Base-by-base conservation (phyloP, 1,284 basidiomycete genomes). In the Ustilago tritici region DNA sequence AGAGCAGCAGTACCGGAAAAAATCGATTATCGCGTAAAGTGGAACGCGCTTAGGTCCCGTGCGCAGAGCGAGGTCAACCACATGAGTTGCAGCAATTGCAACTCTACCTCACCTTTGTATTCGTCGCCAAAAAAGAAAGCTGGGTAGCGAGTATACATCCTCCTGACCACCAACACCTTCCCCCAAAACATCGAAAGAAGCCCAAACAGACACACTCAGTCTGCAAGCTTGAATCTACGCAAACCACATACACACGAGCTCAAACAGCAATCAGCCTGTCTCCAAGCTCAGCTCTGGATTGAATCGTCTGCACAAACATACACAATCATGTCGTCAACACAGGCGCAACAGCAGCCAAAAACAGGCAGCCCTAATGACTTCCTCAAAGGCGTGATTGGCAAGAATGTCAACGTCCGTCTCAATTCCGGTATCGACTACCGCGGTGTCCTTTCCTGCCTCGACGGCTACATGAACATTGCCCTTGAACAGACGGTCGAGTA, bases 361-460 rank as follows among this genome's bases (percentile, higher is more conserved):
- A 40, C 72, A 46, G 81, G 83, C 43, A 80, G 76, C 40, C 83
- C 83, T 0, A 84, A 82, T 50, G 82, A 84, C 66, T 84, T 84
- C 23, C 78, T 85, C 61, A 85, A 85, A 53, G 70, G 80, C 58
- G 95, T 98, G 34, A 96, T 98, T 32, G 96, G 96, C 35, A 97
- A 98, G 87, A 90, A 90, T 61, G 96, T 98, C 65, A 93, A 95
- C 74, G 97, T 98, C 49, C 90, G 95, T 65, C 89, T 99, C 65
- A 95, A 93, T n/a, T 95, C 93, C 47, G 97, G 97, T 1, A 93
- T 99, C 14, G 95, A 98, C 87, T 99, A 99, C 88, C 90, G 92
- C 78, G 96, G 96, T 43, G 90, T 95, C 1, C 88, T 99, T n/a
- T 95, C 94, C 8, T 98, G 97, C 86, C 89, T 99, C 28, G 97